These are phyloP conservation scores for Hippophae rhamnoides DNA, from an alignment of 306 rosid species.

Conservation along the genomic window DNA sequence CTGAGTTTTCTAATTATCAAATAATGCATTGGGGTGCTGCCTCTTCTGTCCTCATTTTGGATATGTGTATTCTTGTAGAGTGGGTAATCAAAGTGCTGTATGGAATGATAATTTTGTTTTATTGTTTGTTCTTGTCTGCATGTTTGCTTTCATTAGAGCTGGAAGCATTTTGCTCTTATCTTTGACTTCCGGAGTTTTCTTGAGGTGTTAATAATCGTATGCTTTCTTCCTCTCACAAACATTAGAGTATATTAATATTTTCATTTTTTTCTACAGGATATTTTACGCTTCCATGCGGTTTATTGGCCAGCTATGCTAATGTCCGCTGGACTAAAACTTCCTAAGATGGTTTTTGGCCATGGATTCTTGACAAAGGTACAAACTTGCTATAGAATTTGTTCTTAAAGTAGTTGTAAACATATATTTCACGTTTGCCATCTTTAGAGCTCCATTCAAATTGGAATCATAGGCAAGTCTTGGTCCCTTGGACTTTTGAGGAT, in stretches of 20 bases:
- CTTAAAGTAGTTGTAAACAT: conserved; percentile 6
- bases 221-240: background rate
- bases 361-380: conserved; percentile 94
- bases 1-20: too few relatives aligned
- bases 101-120: too few relatives aligned
- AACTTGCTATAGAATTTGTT: conserved; percentile 18
- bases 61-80: too few relatives aligned
- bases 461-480: background rate
- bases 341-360: conserved; percentile 93
- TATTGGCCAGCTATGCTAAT: conserved; percentile 99
- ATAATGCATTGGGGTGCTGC: too few relatives aligned
- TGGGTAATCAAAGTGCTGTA: too few relatives aligned
- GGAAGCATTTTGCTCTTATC: too few relatives aligned
- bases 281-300: conserved; percentile 91
- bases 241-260: conserved; percentile 7
- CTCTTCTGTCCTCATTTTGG: too few relatives aligned
- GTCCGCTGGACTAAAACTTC: conserved; percentile 89
- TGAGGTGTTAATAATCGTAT: background rate
- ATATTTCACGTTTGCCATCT: conserved; percentile 2
- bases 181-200: background rate
- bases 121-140: background rate
- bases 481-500: background rate
- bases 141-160: background rate
- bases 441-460: conserved; percentile 6
- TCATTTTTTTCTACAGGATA: conserved; percentile 48